Base-by-base conservation (phyloP, 2,329 filamentous ascomycete genomes). In the Aspergillus sp. region DNA sequence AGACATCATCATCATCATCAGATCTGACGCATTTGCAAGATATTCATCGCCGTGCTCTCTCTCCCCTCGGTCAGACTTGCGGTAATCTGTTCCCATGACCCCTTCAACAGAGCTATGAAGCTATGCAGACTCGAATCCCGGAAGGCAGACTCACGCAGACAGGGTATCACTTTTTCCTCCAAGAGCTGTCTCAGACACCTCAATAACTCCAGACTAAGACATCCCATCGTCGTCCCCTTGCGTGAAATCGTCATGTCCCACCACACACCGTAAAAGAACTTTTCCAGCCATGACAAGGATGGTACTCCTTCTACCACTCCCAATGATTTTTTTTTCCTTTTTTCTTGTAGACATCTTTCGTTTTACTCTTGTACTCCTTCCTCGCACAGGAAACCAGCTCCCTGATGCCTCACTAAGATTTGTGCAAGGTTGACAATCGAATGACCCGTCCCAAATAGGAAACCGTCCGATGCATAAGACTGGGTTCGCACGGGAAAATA, bases 141-240 rank as follows among this genome's bases (percentile, higher is more conserved):
- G 58, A 65, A 68, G 67, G 67, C 66, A 71, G 66, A 72, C 68
- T 66, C 67, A 63, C 65, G 66, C 66, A 67, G 63, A 65, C 69
- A 71, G 71, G 71, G 71, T 73, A 73, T 73, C 71, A 73, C 66
- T 72, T 71, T 72, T 71, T 68, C 64, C 65, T 71, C 64, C 64
- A 64, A 67, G 67, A 69, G 65, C 58, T 71, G 66, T 69, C 65
- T 64, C 65, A 70, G 64, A 70, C 68, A 71, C 61, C 69, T 69
- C 66, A 59, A 64, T 60, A 68, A 70, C 66, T 70, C 68, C 68
- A 71, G 63, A 61, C 57, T 62, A 68, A 67, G 63, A 62, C 59
- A 64, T 63, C 55, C 62, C 63, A 61, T 58, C 61, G 41, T 53
- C 53, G 41, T 53, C 53, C 53, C 52, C 54, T 62, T 60, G 61